Evolutionary conservation across 2,329 filamentous ascomycete genomes (phyloP).

Genomic region (Lasiodiplodia gonubiensis): DNA sequence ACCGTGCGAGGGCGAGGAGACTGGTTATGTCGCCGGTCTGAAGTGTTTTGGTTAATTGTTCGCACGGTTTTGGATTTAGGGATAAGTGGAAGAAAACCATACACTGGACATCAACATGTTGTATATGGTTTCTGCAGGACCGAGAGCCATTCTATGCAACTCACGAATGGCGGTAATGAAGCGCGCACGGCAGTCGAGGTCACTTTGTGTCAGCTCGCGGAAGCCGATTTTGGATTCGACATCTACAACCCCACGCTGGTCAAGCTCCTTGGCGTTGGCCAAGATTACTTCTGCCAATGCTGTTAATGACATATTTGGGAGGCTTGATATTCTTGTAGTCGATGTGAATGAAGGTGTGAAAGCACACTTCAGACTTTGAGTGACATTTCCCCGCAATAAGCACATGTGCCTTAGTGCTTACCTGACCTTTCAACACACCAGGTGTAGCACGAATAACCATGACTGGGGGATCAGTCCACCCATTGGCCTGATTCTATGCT

Average conservation of each 20-base stretch:
- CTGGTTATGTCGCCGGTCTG: not conserved
- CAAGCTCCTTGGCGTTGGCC: not conserved
- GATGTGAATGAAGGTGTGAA: not conserved
- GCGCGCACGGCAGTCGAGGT: not conserved
- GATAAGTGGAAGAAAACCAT: not conserved
- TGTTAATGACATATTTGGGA: not conserved
- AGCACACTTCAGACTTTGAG: not conserved
- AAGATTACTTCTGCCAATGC: not conserved
- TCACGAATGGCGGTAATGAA: constrained; percentile 19
- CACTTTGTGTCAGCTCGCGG: not conserved
- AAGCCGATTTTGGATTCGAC: not conserved
- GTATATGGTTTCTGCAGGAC: constrained; percentile 2
- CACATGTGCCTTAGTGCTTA: not conserved
- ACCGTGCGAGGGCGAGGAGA: not conserved
- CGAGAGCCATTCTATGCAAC: constrained; percentile 21
- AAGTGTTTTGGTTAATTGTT: not conserved
- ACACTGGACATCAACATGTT: not conserved
- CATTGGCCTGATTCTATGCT: no score
- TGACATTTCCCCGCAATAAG: not conserved
- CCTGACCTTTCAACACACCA: not conserved
- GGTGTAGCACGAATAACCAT: no score
- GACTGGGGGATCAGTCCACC: no score
- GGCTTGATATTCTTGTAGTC: not conserved
- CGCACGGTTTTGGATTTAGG: no score
- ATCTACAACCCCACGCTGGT: not conserved